Percentiles rank a stretch among this genome's conserved stretches.
These are phyloP conservation scores for Blastobotrys attinorum DNA, from an alignment of 805 yeast species.

Conservation along the genomic window DNA sequence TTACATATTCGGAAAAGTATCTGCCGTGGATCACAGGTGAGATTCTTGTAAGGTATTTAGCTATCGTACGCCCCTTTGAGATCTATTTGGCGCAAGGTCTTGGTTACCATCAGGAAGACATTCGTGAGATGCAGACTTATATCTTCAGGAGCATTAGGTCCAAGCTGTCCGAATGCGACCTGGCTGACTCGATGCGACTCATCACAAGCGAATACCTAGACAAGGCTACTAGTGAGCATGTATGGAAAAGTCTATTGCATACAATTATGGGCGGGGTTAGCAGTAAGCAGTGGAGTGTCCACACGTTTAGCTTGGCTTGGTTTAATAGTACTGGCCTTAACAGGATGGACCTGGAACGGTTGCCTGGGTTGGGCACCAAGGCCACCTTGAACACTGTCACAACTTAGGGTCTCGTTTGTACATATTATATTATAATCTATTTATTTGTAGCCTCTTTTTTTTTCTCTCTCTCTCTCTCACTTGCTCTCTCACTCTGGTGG, in stretches of 20 bases:
- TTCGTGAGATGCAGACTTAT: no score
- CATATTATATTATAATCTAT: no score
- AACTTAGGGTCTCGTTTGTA: no score
- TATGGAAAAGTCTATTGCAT: not conserved
- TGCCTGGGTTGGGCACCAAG: not conserved
- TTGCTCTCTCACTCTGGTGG: no score
- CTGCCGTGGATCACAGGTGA: not conserved
- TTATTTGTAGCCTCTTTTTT: no score
- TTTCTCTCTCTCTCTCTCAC: no score
- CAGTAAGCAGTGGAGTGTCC: not conserved
- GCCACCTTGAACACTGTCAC: not conserved
- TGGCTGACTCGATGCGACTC: not conserved
- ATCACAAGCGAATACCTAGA: not conserved
- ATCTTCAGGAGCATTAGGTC: no score
- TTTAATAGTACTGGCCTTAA: not conserved
- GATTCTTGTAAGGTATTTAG: not conserved
- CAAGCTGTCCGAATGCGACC: not conserved
- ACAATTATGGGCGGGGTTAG: not conserved
- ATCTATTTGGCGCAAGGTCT: not conserved
- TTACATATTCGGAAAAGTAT: not conserved
- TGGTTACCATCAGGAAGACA: no score
- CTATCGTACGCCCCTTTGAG: not conserved
- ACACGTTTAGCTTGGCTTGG: not conserved
- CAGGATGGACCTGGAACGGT: not conserved
- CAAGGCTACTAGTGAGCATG: not conserved